Conservation (phyloP, 1,284 basidiomycete genomes). For the Trichosporon asahii region DNA sequence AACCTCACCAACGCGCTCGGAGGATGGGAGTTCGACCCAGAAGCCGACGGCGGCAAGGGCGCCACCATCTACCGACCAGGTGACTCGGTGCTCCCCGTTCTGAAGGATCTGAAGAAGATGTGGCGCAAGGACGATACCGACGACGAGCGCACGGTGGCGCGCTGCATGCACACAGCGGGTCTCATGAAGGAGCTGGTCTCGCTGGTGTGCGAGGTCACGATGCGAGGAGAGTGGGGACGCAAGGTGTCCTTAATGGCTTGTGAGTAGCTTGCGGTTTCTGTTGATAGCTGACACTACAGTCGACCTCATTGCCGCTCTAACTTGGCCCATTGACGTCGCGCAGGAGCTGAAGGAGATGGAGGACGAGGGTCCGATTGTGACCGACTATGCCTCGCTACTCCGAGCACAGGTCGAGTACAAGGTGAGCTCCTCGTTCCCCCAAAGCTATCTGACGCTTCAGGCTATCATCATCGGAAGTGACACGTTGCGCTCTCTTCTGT, state of each 20-base stretch:
- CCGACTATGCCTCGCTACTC: conserved; percentile 80
- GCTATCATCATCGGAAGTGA: conserved; percentile 62
- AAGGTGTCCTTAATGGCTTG: conserved; percentile 78
- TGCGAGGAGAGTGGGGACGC: conserved; percentile 59
- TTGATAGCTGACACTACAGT: conserved; percentile 41
- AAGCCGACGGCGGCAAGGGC: conserved; percentile 44
- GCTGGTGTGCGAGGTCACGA: conserved; percentile 71
- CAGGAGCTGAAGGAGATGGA: conserved; percentile 82
- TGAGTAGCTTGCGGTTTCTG: conserved; percentile 33
- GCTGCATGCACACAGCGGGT: conserved; percentile 79
- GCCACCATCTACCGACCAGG: conserved; percentile 72
- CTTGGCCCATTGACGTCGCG: conserved; percentile 92
- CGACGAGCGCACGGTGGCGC: conserved; percentile 87
- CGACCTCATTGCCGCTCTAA: conserved; percentile 89
- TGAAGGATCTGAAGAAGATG: conserved; percentile 88
- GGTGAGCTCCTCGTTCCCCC: conserved; percentile 45
- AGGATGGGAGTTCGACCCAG: conserved; percentile 56
- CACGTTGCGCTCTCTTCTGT: conserved; percentile 64
- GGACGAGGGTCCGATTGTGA: conserved; percentile 65
- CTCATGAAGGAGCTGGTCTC: conserved; percentile 83
- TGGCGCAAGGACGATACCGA: conserved; percentile 94
- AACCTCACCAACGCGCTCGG: conserved; percentile 49
- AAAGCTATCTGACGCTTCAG: background rate
- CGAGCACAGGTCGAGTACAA: conserved; percentile 84
- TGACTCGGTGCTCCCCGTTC: conserved; percentile 75